Percentiles rank a stretch among this genome's conserved stretches.
These are phyloP conservation scores for Microstegium vimineum DNA, from an alignment of 176 grass and related monocot genomes.

Conservation along the genomic window DNA sequence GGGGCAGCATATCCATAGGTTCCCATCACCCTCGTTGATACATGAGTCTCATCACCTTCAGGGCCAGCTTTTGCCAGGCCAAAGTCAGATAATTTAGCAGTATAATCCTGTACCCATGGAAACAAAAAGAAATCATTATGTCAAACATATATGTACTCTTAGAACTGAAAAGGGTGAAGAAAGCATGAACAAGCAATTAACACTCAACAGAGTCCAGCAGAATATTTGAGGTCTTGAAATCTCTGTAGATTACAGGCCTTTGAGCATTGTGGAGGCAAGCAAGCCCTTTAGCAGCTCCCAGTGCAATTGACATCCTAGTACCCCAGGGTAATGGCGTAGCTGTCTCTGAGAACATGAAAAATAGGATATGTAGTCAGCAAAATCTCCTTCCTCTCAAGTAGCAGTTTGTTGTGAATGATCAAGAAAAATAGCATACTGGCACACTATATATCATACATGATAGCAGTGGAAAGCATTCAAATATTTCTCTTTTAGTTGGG, in stretches of 20 bases:
- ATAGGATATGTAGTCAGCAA: background rate
- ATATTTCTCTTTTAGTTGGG: background rate
- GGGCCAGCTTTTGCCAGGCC: constrained; percentile 98
- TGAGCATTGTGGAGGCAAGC: constrained; percentile 95
- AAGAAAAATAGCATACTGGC: background rate
- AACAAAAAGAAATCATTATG: constrained; percentile 19
- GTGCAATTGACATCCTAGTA: constrained; percentile 94
- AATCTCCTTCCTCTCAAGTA: constrained; percentile 7
- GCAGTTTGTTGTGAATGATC: background rate
- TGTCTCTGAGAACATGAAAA: constrained; percentile 52
- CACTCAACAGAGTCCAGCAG: constrained; percentile 89
- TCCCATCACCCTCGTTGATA: constrained; percentile 96
- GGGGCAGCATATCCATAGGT: constrained; percentile 98
- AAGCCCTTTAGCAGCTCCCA: constrained; percentile 94
- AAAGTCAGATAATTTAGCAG: constrained; percentile 92
- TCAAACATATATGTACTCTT: background rate
- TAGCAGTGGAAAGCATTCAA: background rate
- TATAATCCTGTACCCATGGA: constrained; percentile 77
- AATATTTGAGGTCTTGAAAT: constrained; percentile 99
- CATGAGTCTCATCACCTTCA: constrained; percentile 96
- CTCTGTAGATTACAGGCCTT: constrained; percentile 91
- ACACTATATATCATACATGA: background rate
- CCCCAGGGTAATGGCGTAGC: constrained; percentile 76
- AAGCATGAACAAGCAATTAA: constrained; percentile 16
- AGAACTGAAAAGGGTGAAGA: constrained; percentile 23